Evolutionary conservation across 2,329 filamentous ascomycete species (phyloP).

Genomic region (Aureobasidium sp.): DNA sequence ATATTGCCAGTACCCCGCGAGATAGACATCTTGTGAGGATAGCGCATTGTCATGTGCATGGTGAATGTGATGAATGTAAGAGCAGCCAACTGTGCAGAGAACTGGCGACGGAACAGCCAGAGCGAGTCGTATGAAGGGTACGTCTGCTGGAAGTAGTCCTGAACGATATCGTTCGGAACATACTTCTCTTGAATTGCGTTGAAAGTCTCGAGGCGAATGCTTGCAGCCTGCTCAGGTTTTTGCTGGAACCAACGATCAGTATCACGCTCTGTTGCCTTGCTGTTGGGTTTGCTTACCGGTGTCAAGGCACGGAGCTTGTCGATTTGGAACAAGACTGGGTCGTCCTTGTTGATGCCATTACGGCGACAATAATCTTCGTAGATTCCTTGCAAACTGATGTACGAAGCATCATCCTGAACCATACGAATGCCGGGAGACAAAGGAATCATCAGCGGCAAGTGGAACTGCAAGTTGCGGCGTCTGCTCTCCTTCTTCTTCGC

Average conservation of each 20-base stretch:
- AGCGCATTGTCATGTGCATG: slow-evolving; percentile 92
- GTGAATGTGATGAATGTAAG: slow-evolving; percentile 99
- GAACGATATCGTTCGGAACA: slow-evolving; percentile 72
- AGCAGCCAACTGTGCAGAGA: slow-evolving; percentile 89
- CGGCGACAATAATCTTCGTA: slow-evolving; percentile 95
- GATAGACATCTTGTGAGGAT: slow-evolving; percentile 92
- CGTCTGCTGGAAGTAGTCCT: slow-evolving; percentile 81
- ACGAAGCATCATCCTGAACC: slow-evolving; percentile 90
- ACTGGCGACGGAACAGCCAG: slow-evolving; percentile 96
- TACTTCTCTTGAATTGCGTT: slow-evolving; percentile 89
- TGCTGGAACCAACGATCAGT: slow-evolving; percentile 39
- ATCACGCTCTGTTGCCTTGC: not conserved
- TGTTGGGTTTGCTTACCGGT: slow-evolving; percentile 15
- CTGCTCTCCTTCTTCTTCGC: slow-evolving; percentile 91
- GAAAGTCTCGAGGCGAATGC: slow-evolving; percentile 68
- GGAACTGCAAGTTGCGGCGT: slow-evolving; percentile 89
- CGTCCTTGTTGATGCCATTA: slow-evolving; percentile 83
- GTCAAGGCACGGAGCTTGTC: slow-evolving; percentile 73
- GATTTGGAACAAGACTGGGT: slow-evolving; percentile 90
- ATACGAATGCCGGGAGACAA: slow-evolving; percentile 90
- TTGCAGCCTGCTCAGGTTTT: slow-evolving; percentile 50
- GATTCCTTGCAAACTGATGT: slow-evolving; percentile 86
- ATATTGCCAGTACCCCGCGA: slow-evolving; percentile 81
- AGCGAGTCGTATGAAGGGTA: slow-evolving; percentile 90
- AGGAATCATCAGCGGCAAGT: slow-evolving; percentile 90